Conservation (phyloP, 2,329 filamentous ascomycete species). For the Alternaria sp. region DNA sequence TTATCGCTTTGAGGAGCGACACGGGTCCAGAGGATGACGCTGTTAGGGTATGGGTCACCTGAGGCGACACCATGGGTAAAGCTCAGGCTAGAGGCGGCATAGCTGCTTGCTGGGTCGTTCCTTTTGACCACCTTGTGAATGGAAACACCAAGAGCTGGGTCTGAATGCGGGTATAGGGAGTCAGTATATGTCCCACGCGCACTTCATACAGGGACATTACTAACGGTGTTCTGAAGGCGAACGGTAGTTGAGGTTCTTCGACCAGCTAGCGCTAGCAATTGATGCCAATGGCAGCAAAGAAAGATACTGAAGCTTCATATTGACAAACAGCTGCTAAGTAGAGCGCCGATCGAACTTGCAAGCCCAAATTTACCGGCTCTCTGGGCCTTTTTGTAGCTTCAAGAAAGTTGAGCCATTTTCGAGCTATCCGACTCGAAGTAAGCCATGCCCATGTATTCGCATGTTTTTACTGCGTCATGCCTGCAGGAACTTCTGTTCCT, state of each 20-base stretch:
- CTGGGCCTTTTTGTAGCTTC: slow-evolving; percentile 33
- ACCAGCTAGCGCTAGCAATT: slow-evolving; percentile 38
- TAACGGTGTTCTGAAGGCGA: slow-evolving; percentile 69
- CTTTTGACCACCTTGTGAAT: slow-evolving; percentile 69
- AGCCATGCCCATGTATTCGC: slow-evolving; percentile 12
- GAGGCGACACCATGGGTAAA: slow-evolving; percentile 58
- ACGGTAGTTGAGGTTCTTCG: slow-evolving; percentile 70
- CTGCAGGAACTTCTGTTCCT: slow-evolving; percentile 28
- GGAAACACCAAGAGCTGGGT: slow-evolving; percentile 70
- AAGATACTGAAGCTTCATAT: slow-evolving; percentile 42
- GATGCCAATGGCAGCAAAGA: slow-evolving; percentile 27
- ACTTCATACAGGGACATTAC: neutral
- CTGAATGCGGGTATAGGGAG: neutral
- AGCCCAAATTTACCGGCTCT: slow-evolving; percentile 9
- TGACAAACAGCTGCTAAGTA: slow-evolving; percentile 15
- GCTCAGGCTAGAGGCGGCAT: slow-evolving; percentile 35
- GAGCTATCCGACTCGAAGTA: slow-evolving; percentile 7
- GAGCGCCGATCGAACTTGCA: slow-evolving; percentile 10
- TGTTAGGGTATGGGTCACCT: slow-evolving; percentile 57
- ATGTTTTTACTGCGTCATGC: slow-evolving; percentile 29
- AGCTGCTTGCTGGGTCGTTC: slow-evolving; percentile 42
- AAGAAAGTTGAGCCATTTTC: slow-evolving; percentile 1
- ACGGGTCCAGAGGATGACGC: slow-evolving; percentile 48
- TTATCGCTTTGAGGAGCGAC: slow-evolving; percentile 51
- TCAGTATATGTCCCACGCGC: neutral